phyloP scores from a whole-genome alignment of 345 rosid species.

The Atalantia buxifolia region DNA sequence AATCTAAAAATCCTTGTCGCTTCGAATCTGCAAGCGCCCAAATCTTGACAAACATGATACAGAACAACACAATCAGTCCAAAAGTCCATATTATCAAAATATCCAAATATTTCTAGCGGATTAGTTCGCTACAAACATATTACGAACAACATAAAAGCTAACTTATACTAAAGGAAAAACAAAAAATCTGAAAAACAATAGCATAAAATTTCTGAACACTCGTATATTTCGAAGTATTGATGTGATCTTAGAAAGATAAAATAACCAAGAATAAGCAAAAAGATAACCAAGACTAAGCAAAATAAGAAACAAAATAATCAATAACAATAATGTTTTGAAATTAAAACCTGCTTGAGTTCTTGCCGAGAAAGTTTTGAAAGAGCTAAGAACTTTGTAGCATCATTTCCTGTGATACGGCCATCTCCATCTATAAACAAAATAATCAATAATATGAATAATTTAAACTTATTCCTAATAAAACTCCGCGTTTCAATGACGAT shows the following conservation, averaged over 20 bases:
- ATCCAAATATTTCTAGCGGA: background rate
- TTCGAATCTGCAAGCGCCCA: slow-evolving; percentile 90
- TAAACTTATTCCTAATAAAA: background rate
- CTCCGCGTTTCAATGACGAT: background rate
- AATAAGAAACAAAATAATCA: background rate
- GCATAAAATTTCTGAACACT: background rate
- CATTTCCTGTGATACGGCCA: slow-evolving; percentile 76
- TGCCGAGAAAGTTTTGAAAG: slow-evolving; percentile 83
- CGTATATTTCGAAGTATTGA: background rate
- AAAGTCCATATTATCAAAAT: background rate
- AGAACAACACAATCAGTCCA: background rate
- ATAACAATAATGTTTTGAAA: background rate
- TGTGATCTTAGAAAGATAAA: background rate
- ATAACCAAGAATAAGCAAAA: background rate
- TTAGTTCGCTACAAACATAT: background rate
- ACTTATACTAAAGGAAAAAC: background rate
- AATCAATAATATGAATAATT: background rate
- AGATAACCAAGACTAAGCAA: background rate
- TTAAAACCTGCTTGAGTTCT: slow-evolving; percentile 78
- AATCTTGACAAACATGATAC: slow-evolving; percentile 35
- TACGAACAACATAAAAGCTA: background rate
- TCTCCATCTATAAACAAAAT: slow-evolving; percentile 53
- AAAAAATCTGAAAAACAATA: background rate
- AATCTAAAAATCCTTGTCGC: slow-evolving; percentile 79
- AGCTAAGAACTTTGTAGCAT: slow-evolving; percentile 76